Evolutionary conservation across 306 rosid species (phyloP).

Genomic region (Mimosa bimucronata): DNA sequence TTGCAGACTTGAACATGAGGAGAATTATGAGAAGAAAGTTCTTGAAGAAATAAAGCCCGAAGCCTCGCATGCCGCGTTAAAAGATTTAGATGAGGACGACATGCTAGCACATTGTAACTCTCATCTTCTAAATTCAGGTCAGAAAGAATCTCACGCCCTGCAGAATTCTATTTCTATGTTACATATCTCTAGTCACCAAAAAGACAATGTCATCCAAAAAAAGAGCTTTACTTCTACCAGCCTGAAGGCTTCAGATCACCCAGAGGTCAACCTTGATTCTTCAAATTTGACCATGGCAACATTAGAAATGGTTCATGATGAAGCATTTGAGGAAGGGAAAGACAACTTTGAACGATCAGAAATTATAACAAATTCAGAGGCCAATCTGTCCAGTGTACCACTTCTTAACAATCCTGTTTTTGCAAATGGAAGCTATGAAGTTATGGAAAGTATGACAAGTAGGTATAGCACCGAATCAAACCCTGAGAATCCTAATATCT

Average conservation of each 20-base stretch:
- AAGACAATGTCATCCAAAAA: conserved; percentile 19
- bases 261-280: conserved; percentile 32
- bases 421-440: conserved; percentile 47
- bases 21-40: conserved; percentile 18
- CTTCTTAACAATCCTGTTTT: conserved; percentile 29
- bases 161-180: conserved; percentile 31
- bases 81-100: conserved; percentile 32
- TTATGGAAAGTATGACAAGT: conserved; percentile 52
- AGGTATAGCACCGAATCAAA: conserved; percentile 72
- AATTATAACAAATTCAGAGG: conserved; percentile 36
- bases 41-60: conserved; percentile 41
- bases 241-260: too few species aligned
- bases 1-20: conserved; percentile 32
- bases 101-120: conserved; percentile 32
- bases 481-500: conserved; percentile 51
- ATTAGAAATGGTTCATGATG: conserved; percentile 40
- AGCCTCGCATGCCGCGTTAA: conserved; percentile 33
- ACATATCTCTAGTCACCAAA: neutral
- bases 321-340: conserved; percentile 36
- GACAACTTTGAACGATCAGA: too few species aligned
- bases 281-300: conserved; percentile 43
- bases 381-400: conserved; percentile 33
- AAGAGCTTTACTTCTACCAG: conserved; percentile 29
- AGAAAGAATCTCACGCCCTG: conserved; percentile 34
- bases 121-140: conserved; percentile 30